These are phyloP conservation scores for Entamoeba nuttalli DNA, from an alignment of 208 protist species.

Conservation along the genomic window DNA sequence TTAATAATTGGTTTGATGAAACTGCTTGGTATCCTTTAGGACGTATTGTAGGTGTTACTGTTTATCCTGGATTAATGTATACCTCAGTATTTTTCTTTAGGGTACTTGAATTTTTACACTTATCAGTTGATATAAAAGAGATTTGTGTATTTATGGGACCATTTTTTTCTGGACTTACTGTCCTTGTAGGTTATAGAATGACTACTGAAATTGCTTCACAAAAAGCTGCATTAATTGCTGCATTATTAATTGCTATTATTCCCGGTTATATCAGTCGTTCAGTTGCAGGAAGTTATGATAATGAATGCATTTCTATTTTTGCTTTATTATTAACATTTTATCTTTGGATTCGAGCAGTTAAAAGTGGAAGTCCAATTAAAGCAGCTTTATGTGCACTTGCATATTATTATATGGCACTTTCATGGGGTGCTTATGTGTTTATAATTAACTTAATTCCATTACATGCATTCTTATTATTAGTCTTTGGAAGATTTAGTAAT, in stretches of 20 bases:
- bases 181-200: constrained; percentile 62
- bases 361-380: constrained; percentile 57
- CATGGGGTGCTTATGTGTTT: constrained; percentile 93
- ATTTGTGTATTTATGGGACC: constrained; percentile 81
- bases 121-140: constrained; percentile 71
- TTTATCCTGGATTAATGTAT: constrained; percentile 87
- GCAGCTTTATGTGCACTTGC: constrained; percentile 44
- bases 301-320: constrained; percentile 87
- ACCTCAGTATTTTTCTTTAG: constrained; percentile 72
- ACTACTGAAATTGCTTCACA: constrained; percentile 54
- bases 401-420: constrained; percentile 67
- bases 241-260: constrained; percentile 59
- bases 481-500: constrained; percentile 59
- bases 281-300: constrained; percentile 91
- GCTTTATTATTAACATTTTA: constrained; percentile 74
- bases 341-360: constrained; percentile 51
- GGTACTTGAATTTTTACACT: constrained; percentile 51
- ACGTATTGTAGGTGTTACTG: constrained; percentile 79
- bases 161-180: constrained; percentile 65
- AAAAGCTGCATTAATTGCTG: constrained; percentile 52
- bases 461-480: constrained; percentile 61
- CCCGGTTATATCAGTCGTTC: constrained; percentile 83
- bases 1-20: constrained; percentile 94
- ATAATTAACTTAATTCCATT: constrained; percentile 85
- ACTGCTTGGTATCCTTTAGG: constrained; percentile 84